Evolutionary conservation across 2,329 filamentous ascomycete genomes (phyloP).

Genomic region (Exophiala sp.): DNA sequence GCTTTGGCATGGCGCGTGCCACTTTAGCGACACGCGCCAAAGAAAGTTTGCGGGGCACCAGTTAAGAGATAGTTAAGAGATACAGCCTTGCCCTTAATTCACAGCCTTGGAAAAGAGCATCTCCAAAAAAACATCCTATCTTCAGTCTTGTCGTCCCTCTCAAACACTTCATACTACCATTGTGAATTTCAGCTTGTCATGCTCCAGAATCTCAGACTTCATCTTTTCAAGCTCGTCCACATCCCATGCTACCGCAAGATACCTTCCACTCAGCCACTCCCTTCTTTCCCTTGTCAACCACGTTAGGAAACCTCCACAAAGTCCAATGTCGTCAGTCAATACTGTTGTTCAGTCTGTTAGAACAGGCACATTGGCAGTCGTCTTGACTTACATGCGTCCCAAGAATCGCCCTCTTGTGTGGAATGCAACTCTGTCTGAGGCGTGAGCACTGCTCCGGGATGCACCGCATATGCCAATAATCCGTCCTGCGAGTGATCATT

Average conservation of each 20-base stretch:
- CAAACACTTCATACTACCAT: slow-evolving; percentile 15
- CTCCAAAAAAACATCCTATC: too few relatives aligned
- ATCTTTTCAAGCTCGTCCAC: slow-evolving; percentile 26
- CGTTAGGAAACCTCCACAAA: slow-evolving; percentile 29
- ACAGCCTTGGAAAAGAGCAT: too few relatives aligned
- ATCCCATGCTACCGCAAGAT: slow-evolving; percentile 26
- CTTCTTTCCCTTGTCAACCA: slow-evolving; percentile 30
- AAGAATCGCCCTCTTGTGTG: slow-evolving; percentile 16
- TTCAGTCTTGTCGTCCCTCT: neutral
- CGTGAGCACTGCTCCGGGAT: slow-evolving; percentile 21
- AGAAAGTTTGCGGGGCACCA: too few relatives aligned
- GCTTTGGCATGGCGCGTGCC: too few relatives aligned
- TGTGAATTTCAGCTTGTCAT: slow-evolving; percentile 40
- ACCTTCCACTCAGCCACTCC: slow-evolving; percentile 20
- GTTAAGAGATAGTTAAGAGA: too few relatives aligned
- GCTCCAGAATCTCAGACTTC: slow-evolving; percentile 25
- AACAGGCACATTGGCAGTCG: neutral
- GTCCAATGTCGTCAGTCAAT: slow-evolving; percentile 21
- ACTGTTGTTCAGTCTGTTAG: neutral
- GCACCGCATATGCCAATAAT: slow-evolving; percentile 17
- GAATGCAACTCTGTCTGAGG: slow-evolving; percentile 16
- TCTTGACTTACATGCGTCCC: slow-evolving; percentile 9
- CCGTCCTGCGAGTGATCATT: slow-evolving; percentile 13
- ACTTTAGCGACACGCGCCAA: too few relatives aligned
- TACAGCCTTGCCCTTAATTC: too few relatives aligned